Evolutionary conservation across 148 eudicot genomes (phyloP).

Genomic region (Rhododendron ferrugineum): DNA sequence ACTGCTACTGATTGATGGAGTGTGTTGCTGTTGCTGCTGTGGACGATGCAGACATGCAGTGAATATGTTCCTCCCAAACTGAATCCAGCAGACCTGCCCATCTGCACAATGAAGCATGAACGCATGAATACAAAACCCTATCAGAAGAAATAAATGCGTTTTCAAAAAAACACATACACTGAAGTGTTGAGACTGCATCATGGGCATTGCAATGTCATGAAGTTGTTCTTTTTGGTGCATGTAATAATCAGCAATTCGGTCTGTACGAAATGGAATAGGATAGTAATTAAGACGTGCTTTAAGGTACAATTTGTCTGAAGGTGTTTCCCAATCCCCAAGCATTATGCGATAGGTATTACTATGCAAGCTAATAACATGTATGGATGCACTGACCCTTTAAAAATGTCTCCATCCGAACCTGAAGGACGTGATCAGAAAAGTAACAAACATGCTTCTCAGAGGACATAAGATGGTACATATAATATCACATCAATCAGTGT

Average conservation of each 20-base stretch:
- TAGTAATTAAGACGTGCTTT: too few relatives aligned
- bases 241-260: slow-evolving; percentile 76
- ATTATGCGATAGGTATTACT: too few relatives aligned
- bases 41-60: slow-evolving; percentile 71
- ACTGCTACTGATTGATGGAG: slow-evolving; percentile 56
- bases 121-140: not conserved
- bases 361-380: too few relatives aligned
- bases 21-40: slow-evolving; percentile 64
- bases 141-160: not conserved
- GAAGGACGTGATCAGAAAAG: too few relatives aligned
- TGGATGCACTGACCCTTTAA: too few relatives aligned
- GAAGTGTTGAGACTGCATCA: slow-evolving; percentile 80
- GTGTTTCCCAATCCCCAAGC: too few relatives aligned
- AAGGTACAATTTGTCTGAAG: too few relatives aligned
- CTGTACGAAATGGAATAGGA: slow-evolving; percentile 19
- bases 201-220: slow-evolving; percentile 62
- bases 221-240: slow-evolving; percentile 82
- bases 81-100: slow-evolving; percentile 92
- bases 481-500: too few relatives aligned
- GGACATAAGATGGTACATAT: too few relatives aligned
- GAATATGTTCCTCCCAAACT: slow-evolving; percentile 75
- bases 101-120: slow-evolving; percentile 29
- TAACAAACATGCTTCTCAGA: too few relatives aligned
- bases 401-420: too few relatives aligned
- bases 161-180: slow-evolving; percentile 41